Percentiles rank a stretch among this genome's conserved stretches.
phyloP scores from a whole-genome alignment of 2,329 filamentous ascomycete genomes.

The Annulohypoxylon truncatum region DNA sequence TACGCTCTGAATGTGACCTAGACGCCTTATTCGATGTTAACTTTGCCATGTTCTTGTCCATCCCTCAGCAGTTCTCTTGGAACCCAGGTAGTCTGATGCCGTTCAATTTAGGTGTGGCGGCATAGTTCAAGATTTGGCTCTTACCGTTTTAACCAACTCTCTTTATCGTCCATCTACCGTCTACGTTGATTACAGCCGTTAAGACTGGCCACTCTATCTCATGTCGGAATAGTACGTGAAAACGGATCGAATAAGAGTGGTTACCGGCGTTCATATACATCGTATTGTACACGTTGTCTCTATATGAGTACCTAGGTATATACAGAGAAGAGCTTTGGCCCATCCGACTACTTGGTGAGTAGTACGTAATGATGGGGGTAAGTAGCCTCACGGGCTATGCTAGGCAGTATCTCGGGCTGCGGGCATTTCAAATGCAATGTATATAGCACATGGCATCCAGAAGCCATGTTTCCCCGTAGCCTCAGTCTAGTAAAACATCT shows the following conservation, averaged over 20 bases:
- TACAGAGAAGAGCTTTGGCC: conserved; percentile 20
- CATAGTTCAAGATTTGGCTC: too few relatives aligned
- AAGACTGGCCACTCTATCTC: too few relatives aligned
- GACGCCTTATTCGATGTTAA: not conserved
- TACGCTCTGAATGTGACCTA: not conserved
- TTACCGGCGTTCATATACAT: conserved; percentile 22
- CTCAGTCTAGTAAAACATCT: too few relatives aligned
- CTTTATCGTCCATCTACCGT: too few relatives aligned
- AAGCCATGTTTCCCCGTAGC: not conserved
- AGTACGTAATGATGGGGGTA: not conserved
- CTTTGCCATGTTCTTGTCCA: not conserved
- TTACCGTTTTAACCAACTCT: too few relatives aligned
- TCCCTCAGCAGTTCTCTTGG: too few relatives aligned
- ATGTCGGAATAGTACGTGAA: too few relatives aligned
- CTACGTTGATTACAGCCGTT: too few relatives aligned
- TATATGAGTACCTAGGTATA: conserved; percentile 21
- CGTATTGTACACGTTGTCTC: conserved; percentile 35
- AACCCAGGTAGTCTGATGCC: too few relatives aligned
- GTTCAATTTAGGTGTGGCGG: not conserved
- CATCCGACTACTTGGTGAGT: not conserved
- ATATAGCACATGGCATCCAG: conserved; percentile 1
- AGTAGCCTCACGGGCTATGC: not conserved
- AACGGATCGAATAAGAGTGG: not conserved
- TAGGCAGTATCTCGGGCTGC: not conserved
- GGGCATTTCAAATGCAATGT: too few relatives aligned